Evolutionary conservation across 805 yeast genomes (phyloP), one percentile per base, ranked within the genome.

Genomic region (Spathaspora boniae): DNA sequence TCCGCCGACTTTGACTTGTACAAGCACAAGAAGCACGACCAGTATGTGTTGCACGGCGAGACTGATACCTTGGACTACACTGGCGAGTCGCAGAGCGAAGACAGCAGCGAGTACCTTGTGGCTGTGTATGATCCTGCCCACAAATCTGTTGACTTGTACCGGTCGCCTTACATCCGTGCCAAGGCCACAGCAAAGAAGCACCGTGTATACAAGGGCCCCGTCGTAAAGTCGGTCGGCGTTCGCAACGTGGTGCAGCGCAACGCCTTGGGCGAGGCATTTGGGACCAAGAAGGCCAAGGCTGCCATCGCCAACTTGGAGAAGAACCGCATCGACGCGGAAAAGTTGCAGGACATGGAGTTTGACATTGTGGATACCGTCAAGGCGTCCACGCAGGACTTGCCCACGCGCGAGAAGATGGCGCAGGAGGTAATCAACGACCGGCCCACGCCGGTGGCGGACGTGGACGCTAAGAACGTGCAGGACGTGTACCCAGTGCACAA

Each of bases 211-310:
- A 65, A 65, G 30, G 85, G 86, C 5, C 93, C 93, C 16, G 60
- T 69, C 17, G 70, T 86, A 38, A 78, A 74, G 60, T 83, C 77
- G 55, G 60, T 65, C 6, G 75, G 74, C 22, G 62, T 65, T 25
- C 62, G 66, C 42, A 62, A 72, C 48, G 65, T 73, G 40, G 65
- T 70, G 12, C 86, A 86, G 62, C 76, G 97, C 57, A 85, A 77
- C 38, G 83, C 86, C 2, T 72, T 93, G 53, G 98, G 98, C 53
- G 91, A 87, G 62, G 94, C 93, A 3, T 93, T 93, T 50, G 98
- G 98, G 72, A 91, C 98, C 39, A 89, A 86, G 66, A 89, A 80
- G 66, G 97, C 97, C 43, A 91, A 87, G 67, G 83, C 86, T 49
- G 95, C 95, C 23, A 84, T 93, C 51, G 66, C 76, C 34, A 91